Percentiles rank a stretch among this genome's conserved stretches.
phyloP scores from a whole-genome alignment of 371 early-diverging fungal genomes.

The Synchytrium microbalum region DNA sequence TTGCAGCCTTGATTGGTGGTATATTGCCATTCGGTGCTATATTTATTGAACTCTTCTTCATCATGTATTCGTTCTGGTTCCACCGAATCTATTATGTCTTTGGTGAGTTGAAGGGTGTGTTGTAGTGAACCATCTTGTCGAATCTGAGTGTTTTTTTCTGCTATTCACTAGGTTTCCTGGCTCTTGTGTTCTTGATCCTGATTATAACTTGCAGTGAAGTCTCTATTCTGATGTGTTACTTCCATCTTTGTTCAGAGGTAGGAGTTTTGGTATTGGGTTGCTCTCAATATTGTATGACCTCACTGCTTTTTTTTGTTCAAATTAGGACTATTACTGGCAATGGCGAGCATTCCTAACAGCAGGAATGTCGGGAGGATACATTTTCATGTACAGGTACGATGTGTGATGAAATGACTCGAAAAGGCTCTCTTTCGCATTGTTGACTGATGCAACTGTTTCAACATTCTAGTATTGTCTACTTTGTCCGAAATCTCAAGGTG shows the following conservation, averaged over 20 bases:
- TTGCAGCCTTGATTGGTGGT: slow-evolving; percentile 57
- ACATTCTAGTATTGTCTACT: slow-evolving; percentile 57
- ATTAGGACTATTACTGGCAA: slow-evolving; percentile 84
- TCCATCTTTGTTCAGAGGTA: slow-evolving; percentile 79
- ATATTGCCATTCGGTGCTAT: slow-evolving; percentile 72
- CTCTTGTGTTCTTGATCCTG: slow-evolving; percentile 70
- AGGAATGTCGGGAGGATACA: slow-evolving; percentile 80
- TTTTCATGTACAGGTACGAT: slow-evolving; percentile 73
- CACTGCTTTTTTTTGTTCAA: neutral
- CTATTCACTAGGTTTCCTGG: slow-evolving; percentile 82
- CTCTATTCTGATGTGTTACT: slow-evolving; percentile 82
- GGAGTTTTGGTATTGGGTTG: neutral
- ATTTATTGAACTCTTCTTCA: slow-evolving; percentile 80
- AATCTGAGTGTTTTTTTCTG: too few relatives aligned
- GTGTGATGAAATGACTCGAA: too few relatives aligned
- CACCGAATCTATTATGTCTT: slow-evolving; percentile 54
- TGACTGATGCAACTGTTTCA: too few relatives aligned
- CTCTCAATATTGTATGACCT: slow-evolving; percentile 9
- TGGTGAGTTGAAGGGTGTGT: neutral
- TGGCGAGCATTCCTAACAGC: slow-evolving; percentile 89
- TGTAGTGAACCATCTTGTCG: slow-evolving; percentile 5
- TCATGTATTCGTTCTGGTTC: slow-evolving; percentile 78
- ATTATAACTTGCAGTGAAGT: slow-evolving; percentile 76
- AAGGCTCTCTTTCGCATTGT: too few relatives aligned
- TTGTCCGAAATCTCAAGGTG: slow-evolving; percentile 62